These are phyloP conservation scores for Pulveroboletus sp. DNA, from an alignment of 768 basidiomycete species.

Conservation along the genomic window DNA sequence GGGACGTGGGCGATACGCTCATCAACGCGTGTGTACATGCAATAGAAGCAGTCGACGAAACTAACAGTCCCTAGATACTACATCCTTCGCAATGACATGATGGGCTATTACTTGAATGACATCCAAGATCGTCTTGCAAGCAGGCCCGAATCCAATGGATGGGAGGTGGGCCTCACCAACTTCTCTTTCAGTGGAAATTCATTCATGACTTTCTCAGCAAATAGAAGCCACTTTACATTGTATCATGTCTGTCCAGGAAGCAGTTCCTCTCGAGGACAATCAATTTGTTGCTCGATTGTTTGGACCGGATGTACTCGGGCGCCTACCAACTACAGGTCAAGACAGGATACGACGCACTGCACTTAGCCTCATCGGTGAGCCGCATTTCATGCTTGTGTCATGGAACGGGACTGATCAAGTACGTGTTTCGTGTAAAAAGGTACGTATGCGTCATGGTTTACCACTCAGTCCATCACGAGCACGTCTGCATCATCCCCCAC, in stretches of 20 bases:
- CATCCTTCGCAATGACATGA: conserved; percentile 79
- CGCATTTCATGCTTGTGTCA: not conserved
- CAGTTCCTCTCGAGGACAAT: conserved; percentile 58
- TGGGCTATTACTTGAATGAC: conserved; percentile 63
- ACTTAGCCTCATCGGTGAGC: conserved; percentile 67
- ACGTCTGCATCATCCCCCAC: conserved; percentile 32
- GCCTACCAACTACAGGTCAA: conserved; percentile 59
- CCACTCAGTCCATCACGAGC: conserved; percentile 39
- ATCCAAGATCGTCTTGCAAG: conserved; percentile 50
- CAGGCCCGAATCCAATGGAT: conserved; percentile 44
- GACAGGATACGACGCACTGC: conserved; percentile 69
- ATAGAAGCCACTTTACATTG: conserved; percentile 86
- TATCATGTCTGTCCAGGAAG: conserved; percentile 83
- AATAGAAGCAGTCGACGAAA: not conserved
- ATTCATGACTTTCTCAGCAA: conserved; percentile 45
- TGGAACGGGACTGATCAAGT: not conserved
- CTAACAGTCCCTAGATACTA: conserved; percentile 59
- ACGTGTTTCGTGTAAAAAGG: conserved; percentile 35
- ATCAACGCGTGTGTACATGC: conserved; percentile 69
- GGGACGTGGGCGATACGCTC: conserved; percentile 83
- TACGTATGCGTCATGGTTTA: conserved; percentile 77
- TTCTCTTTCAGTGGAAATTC: not conserved
- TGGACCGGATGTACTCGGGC: conserved; percentile 62
- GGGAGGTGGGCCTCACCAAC: conserved; percentile 56
- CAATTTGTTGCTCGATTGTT: conserved; percentile 61